phyloP scores from a whole-genome alignment of 495 filamentous ascomycete species.

The Corynascus novoguineensis region DNA sequence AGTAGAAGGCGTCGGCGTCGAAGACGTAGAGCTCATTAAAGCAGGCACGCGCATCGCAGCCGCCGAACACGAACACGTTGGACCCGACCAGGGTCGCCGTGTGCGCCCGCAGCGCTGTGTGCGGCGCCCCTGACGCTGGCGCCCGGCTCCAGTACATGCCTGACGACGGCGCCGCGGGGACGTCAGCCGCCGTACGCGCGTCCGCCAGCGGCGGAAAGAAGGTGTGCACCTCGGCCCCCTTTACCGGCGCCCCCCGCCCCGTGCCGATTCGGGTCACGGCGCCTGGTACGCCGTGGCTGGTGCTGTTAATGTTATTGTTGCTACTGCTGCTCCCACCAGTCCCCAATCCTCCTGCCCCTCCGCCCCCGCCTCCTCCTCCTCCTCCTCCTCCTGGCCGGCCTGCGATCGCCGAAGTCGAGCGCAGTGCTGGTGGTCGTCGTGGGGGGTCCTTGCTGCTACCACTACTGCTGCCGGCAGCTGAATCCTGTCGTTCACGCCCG shows the following conservation, averaged over 20 bases:
- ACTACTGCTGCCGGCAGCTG: conserved; percentile 38
- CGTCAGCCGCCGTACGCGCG: conserved; percentile 51
- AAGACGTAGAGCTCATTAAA: conserved; percentile 63
- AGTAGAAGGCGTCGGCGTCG: conserved; percentile 61
- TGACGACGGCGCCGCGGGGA: conserved; percentile 55
- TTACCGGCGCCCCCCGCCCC: conserved; percentile 26
- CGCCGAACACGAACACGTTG: conserved; percentile 61
- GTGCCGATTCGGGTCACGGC: conserved; percentile 22
- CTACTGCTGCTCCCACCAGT: conserved; percentile 2
- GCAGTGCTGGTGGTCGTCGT: conserved; percentile 35
- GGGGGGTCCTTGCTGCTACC: conserved; percentile 30
- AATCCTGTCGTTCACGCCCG: conserved; percentile 37
- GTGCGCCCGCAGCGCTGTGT: conserved; percentile 56
- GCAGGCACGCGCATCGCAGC: conserved; percentile 57
- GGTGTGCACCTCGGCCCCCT: conserved; percentile 35
- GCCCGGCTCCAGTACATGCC: conserved; percentile 67
- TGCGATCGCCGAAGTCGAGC: conserved; percentile 51
- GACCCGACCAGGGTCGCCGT: conserved; percentile 57
- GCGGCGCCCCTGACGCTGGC: conserved; percentile 50
- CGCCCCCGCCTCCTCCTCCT: too few species aligned
- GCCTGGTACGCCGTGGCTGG: conserved; percentile 2
- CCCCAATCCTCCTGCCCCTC: not conserved
- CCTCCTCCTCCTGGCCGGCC: conserved; percentile 34
- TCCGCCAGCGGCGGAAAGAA: conserved; percentile 53
- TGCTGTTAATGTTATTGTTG: conserved; percentile 9